Evolutionary conservation across 2,329 filamentous ascomycete genomes (phyloP), one percentile per base, ranked within the genome.

Genomic region (Colletotrichum tamarilloi): DNA sequence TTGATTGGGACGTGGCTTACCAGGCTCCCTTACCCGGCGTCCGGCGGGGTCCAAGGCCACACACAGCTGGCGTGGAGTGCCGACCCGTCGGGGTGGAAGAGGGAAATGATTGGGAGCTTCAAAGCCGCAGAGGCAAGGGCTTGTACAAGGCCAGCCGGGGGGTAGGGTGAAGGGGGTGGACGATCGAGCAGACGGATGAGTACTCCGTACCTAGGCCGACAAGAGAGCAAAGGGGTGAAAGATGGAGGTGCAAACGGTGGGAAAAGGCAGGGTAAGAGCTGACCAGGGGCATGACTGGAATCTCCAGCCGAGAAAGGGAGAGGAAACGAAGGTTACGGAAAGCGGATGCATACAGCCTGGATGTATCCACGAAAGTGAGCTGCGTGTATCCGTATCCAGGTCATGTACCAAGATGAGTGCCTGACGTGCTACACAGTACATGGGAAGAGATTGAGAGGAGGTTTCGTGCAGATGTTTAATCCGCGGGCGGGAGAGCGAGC

Each of bases 41-140:
- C 67, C 60, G 71, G 71, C 52, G 60, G 70, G 67, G 53, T 38
- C 28, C 46, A 70, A 65, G 56, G 19, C 67, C 46, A 73, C 65
- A 66, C 67, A 58, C 35, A 73, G 71, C 71, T 73, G 71, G 71
- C 62, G 52, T 68, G 68, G 68, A 74, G 72, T 74, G 72, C 72
- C 72, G 72, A 74, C 72, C 72, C 72, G 72, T 74, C 62, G 58
- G 49, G 68, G 62, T 74, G 72, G 72, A 63, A 68, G 62, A 72
- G 72, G 68, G 68, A 68, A 56, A 68, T 74, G 72, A 74, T 74
- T 74, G 68, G 68, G 63, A 68, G 68, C 63, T 72, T 58, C 62
- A 68, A 68, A 49, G 62, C 68, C 63, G 62, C 68, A 74, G 42
- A 74, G 63, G 67, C 62, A 53, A 68, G 68, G 60, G 62, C 62